Evolutionary conservation across 352 stramenopile genomes (phyloP).

Genomic region (Phytopythium montanum): DNA sequence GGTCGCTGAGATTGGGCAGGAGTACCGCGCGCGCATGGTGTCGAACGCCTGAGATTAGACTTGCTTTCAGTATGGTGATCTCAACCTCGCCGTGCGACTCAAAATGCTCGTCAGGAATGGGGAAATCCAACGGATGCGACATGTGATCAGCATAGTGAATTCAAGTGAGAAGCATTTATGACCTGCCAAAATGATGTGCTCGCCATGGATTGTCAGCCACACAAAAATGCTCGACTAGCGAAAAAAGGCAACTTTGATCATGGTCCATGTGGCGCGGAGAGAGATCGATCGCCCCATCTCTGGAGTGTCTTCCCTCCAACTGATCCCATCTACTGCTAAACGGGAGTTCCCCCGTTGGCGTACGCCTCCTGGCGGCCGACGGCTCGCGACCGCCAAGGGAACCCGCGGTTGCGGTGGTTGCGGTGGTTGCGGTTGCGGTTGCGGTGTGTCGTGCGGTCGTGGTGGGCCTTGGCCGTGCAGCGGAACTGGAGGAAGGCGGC

Average conservation of each 20-base stretch:
- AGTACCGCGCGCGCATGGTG: not conserved
- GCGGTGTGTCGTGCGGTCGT: constrained; percentile 10
- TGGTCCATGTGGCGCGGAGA: not conserved
- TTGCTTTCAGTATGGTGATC: not conserved
- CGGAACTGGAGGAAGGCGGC: constrained; percentile 34
- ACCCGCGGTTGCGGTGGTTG: not conserved
- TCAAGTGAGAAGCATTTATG: no score
- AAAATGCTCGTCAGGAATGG: not conserved
- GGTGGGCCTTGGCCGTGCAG: constrained; percentile 20
- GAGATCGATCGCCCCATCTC: not conserved
- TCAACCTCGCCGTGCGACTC: constrained; percentile 2
- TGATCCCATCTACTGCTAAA: not conserved
- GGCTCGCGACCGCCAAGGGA: not conserved
- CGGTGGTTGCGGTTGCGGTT: not conserved
- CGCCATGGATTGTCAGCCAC: not conserved
- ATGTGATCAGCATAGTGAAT: no score
- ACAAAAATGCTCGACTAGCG: not conserved
- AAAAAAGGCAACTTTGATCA: not conserved
- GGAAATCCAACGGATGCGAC: no score
- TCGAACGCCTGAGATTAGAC: not conserved
- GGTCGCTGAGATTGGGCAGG: no score
- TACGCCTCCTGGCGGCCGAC: not conserved
- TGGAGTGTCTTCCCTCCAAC: not conserved
- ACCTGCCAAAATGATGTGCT: not conserved
- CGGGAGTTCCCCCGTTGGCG: not conserved